These are phyloP conservation scores for Teunomyces atbi DNA, from an alignment of 805 yeast genomes.

Conservation along the genomic window DNA sequence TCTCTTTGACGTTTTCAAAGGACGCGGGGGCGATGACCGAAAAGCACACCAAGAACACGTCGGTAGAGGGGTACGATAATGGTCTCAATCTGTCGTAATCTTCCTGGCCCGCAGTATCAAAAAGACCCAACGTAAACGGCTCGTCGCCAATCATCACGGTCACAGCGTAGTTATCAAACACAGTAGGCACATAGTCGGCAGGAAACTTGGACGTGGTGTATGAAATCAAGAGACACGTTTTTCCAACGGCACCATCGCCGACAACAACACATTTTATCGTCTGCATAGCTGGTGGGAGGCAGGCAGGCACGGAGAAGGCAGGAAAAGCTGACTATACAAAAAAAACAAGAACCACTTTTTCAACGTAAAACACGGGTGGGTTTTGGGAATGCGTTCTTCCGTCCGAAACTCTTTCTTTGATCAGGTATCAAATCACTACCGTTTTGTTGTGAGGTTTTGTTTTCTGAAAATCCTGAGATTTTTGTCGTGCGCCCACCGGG, in stretches of 20 bases:
- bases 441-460: constrained; percentile 5
- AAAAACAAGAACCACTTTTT: not conserved
- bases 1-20: constrained; percentile 95
- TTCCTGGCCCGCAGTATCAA: constrained; percentile 99
- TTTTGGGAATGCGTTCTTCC: not conserved
- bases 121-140: constrained; percentile 94
- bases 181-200: constrained; percentile 98
- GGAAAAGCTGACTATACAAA: not conserved
- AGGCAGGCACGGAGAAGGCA: not conserved
- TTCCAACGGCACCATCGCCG: constrained; percentile 99
- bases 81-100: constrained; percentile 98
- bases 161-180: constrained; percentile 91
- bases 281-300: constrained; percentile 34
- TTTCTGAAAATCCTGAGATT: constrained; percentile 4
- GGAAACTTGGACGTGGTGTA: constrained; percentile 97
- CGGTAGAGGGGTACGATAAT: constrained; percentile 94
- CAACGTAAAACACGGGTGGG: not conserved
- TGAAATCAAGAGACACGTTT: constrained; percentile 91
- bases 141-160: constrained; percentile 97
- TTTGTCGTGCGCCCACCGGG: not conserved
- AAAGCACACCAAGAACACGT: constrained; percentile 93
- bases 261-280: constrained; percentile 94
- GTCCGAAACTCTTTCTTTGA: constrained; percentile 5
- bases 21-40: constrained; percentile 96
- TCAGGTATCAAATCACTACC: not conserved